Conservation (phyloP, 2,329 filamentous ascomycete species). For the Aspergillus sp. region DNA sequence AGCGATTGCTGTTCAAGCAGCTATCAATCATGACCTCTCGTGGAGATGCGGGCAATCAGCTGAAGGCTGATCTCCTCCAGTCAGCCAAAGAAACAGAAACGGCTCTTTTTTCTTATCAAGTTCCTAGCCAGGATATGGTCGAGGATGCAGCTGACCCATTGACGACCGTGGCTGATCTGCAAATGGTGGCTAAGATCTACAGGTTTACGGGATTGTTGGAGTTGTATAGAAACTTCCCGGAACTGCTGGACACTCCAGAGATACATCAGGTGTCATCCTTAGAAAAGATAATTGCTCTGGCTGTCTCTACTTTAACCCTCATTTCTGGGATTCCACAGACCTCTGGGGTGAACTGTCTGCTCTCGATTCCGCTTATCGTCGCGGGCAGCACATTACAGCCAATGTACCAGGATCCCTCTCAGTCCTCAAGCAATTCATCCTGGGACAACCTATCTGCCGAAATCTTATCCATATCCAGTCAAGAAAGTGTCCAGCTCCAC, state of each 20-base stretch:
- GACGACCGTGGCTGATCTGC: background rate
- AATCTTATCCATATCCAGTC: background rate
- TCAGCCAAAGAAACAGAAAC: background rate
- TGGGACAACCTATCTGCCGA: background rate
- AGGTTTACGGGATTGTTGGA: background rate
- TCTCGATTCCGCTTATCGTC: constrained; percentile 6
- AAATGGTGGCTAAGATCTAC: background rate
- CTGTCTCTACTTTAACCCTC: background rate
- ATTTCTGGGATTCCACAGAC: background rate
- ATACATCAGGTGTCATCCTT: too few relatives aligned
- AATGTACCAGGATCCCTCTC: too few relatives aligned
- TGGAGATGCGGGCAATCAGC: background rate
- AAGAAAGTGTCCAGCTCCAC: background rate
- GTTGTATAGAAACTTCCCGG: constrained; percentile 3
- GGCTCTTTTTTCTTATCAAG: background rate
- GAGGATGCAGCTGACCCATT: background rate
- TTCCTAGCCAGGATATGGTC: background rate
- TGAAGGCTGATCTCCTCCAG: background rate
- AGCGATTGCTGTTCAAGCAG: background rate
- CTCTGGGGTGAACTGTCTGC: constrained; percentile 5
- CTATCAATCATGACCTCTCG: background rate
- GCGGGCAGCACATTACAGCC: background rate
- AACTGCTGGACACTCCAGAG: background rate
- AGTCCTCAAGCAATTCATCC: background rate
- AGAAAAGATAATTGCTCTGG: background rate